Percentiles rank a stretch among this genome's conserved stretches.
phyloP scores from a whole-genome alignment of 2,329 filamentous ascomycete species.

The Aspergillus sojae region DNA sequence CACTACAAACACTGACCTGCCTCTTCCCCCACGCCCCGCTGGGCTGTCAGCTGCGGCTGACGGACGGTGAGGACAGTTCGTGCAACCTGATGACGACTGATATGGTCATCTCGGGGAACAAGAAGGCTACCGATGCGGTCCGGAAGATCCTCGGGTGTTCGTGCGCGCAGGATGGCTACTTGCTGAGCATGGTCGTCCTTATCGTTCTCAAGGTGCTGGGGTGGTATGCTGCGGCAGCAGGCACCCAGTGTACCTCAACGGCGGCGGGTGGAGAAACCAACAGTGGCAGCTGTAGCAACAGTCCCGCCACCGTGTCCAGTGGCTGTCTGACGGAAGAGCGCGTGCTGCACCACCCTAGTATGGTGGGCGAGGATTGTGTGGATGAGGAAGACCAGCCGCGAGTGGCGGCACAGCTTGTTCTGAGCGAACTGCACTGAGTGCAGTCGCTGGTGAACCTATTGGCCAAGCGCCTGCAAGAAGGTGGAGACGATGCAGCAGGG shows the following conservation, averaged over 20 bases:
- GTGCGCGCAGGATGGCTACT: slow-evolving; percentile 3
- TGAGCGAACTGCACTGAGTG: not conserved
- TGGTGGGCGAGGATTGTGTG: not conserved
- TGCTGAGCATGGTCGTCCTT: not conserved
- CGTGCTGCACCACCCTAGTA: no score
- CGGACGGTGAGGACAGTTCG: no score
- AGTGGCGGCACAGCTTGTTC: not conserved
- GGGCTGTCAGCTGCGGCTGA: no score
- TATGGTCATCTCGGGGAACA: not conserved
- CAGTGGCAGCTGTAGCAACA: no score
- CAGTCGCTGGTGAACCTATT: not conserved
- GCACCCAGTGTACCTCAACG: not conserved
- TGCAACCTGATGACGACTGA: no score
- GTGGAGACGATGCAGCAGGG: not conserved
- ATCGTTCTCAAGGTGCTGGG: not conserved
- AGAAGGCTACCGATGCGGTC: not conserved
- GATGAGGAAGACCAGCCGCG: not conserved
- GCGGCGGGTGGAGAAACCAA: no score
- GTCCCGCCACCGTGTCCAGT: no score
- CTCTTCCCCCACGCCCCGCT: no score
- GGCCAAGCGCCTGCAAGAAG: not conserved
- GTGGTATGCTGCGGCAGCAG: not conserved
- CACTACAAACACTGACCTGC: no score
- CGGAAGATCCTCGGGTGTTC: slow-evolving; percentile 1
- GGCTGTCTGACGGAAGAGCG: no score